These are phyloP conservation scores for Hypericum perforatum DNA, from an alignment of 345 rosid genomes.

Conservation along the genomic window DNA sequence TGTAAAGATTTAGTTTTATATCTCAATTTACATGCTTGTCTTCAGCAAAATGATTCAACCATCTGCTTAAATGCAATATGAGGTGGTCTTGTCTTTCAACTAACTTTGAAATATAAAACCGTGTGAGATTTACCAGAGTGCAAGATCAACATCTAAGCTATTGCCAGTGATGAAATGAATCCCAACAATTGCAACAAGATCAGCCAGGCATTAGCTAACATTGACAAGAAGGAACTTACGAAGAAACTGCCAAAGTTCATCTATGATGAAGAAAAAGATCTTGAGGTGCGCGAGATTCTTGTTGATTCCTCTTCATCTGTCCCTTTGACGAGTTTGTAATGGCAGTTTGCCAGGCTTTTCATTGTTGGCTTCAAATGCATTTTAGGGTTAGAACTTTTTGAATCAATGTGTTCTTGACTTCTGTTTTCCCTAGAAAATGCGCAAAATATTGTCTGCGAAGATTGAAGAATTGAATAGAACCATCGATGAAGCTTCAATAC, in stretches of 20 bases:
- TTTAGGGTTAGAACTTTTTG: too few relatives aligned
- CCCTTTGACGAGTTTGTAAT: slow-evolving; percentile 4
- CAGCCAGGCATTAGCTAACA: slow-evolving; percentile 72
- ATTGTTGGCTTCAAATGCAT: too few relatives aligned
- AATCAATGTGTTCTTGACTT: slow-evolving; percentile 4
- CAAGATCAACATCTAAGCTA: too few relatives aligned
- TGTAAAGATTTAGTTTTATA: background rate
- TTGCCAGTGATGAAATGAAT: too few relatives aligned
- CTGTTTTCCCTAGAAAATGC: slow-evolving; percentile 49
- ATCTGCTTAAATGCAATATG: too few relatives aligned
- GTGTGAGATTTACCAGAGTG: too few relatives aligned
- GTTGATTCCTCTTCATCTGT: background rate
- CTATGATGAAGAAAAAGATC: slow-evolving; percentile 89
- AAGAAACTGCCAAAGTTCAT: slow-evolving; percentile 92
- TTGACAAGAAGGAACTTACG: slow-evolving; percentile 79
- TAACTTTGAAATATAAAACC: too few relatives aligned
- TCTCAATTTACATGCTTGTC: background rate
- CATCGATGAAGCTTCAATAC: slow-evolving; percentile 57
- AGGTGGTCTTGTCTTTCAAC: too few relatives aligned
- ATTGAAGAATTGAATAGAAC: slow-evolving; percentile 82
- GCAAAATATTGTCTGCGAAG: slow-evolving; percentile 66
- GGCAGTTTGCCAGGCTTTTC: too few relatives aligned
- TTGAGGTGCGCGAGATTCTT: slow-evolving; percentile 59
- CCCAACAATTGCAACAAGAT: too few relatives aligned
- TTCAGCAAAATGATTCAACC: too few relatives aligned